These are phyloP conservation scores for Yamadazyma insecticola DNA, from an alignment of 805 yeast genomes.

Conservation along the genomic window DNA sequence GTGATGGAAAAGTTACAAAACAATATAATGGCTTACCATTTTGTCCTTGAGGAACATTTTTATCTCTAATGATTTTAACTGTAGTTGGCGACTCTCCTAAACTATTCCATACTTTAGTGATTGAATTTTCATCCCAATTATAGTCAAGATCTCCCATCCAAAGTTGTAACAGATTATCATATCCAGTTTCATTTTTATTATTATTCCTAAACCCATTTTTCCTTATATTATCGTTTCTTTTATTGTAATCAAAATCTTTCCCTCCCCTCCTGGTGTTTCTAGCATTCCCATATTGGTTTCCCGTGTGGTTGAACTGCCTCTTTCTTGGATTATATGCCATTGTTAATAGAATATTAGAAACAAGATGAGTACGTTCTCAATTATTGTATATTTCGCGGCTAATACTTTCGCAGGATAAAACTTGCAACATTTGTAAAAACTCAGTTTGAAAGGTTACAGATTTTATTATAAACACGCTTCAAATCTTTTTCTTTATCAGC, in stretches of 20 bases:
- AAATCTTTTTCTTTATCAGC: slow-evolving; percentile 31
- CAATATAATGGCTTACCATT: slow-evolving; percentile 48
- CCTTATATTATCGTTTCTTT: too few species aligned
- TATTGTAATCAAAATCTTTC: too few species aligned
- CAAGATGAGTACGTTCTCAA: too few species aligned
- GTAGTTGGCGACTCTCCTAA: slow-evolving; percentile 57
- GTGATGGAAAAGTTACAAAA: slow-evolving; percentile 67
- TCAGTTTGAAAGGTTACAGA: too few species aligned
- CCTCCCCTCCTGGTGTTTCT: too few species aligned
- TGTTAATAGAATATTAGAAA: too few species aligned
- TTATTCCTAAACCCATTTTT: not conserved
- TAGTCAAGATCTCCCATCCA: slow-evolving; percentile 95
- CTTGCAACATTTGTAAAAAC: too few species aligned
- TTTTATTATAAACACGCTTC: slow-evolving; percentile 28
- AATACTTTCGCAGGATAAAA: too few species aligned
- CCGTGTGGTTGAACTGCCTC: too few species aligned
- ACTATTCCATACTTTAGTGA: slow-evolving; percentile 64
- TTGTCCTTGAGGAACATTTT: slow-evolving; percentile 37
- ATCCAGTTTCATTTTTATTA: not conserved
- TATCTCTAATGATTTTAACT: slow-evolving; percentile 72
- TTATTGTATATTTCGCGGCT: too few species aligned
- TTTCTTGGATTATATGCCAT: too few species aligned
- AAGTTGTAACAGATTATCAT: slow-evolving; percentile 31
- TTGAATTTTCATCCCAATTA: slow-evolving; percentile 69
- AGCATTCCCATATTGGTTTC: too few species aligned